Evolutionary conservation across 495 filamentous ascomycete genomes (phyloP), one percentile per base, ranked within the genome.

Genomic region (Lasiosphaeris hirsuta): DNA sequence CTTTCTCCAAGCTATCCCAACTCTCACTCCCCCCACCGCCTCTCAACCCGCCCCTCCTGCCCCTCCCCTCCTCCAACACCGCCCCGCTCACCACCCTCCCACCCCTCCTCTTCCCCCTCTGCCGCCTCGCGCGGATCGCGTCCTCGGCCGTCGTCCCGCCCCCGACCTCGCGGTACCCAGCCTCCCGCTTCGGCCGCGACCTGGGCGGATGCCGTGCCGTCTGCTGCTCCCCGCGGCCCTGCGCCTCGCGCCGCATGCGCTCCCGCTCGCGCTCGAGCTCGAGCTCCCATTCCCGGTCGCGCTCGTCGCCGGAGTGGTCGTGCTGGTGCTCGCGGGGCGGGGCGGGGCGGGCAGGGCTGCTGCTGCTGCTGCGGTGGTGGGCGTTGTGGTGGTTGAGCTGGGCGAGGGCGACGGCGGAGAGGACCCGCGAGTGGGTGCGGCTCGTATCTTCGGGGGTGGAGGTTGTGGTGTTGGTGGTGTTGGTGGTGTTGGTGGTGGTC

Each of bases 51-150:
- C 61, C 41, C 34, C 30, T 56, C 30, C 51, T 62, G 5, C 62
- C 69, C 54, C 74, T 72, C 1, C 87, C 88, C 68, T 90, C 86
- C 63, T 91, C 88, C 57, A 87, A 61, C 51, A 85, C 72, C 0
- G 86, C 80, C 13, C 88, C 88, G 47, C 87, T 90, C 6, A 88
- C 84, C 17, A 88, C 75, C 57, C 83, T 52, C 49, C 56, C 53
- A 13, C 35, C 38, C 13, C 36, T 15, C 4, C 39, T 47, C 57
- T 18, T 42, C 53, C 17, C 4, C 11, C 19, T 17, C 19, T 33
- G 36, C 17, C 49, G 49, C 15, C 54, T 43, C 54, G 39, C 23
- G 48, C 19, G 30, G 13, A 33, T 34, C 23, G 18, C 40, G 23
- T 47, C 36, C 35, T 53, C 38, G 11, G 46, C 14, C 38, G 46